phyloP scores from a whole-genome alignment of 306 rosid genomes.

The Ammopiptanthus mongolicus region DNA sequence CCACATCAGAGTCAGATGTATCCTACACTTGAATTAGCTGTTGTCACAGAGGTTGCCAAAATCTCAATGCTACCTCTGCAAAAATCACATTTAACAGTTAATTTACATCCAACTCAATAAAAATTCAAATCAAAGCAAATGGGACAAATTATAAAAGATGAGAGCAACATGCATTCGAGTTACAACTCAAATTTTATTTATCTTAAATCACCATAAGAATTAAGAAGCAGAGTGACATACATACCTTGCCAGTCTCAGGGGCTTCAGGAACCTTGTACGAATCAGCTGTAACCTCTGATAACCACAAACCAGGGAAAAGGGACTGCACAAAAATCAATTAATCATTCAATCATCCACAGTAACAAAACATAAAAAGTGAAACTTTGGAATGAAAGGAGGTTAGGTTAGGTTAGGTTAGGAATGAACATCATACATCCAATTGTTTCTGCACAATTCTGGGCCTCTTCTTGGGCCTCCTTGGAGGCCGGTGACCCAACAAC shows the following conservation, averaged over 20 bases:
- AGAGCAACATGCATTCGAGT: not conserved
- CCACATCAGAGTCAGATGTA: not conserved
- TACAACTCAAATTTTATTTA: not conserved
- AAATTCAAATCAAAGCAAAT: not conserved
- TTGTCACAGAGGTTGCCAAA: not conserved
- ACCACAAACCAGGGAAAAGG: constrained; percentile 68
- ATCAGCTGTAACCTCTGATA: constrained; percentile 66
- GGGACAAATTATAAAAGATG: not conserved
- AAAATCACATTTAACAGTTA: not conserved
- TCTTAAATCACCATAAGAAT: not conserved
- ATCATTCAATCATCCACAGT: not conserved
- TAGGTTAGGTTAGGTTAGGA: not conserved
- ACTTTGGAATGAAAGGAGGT: not conserved
- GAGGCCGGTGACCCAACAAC: constrained; percentile 62
- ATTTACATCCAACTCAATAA: not conserved
- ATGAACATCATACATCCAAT: constrained; percentile 51
- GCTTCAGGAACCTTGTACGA: constrained; percentile 54
- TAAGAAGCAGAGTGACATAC: constrained; percentile 10
- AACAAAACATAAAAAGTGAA: not conserved
- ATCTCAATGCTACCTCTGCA: constrained; percentile 49
- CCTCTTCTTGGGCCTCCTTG: constrained; percentile 71
- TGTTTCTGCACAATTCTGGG: constrained; percentile 57
- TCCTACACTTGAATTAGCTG: not conserved
- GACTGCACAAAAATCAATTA: constrained; percentile 28
- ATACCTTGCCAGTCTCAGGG: constrained; percentile 61